Evolutionary conservation across 1,284 basidiomycete genomes (phyloP), one percentile per base, ranked within the genome.

Genomic region (Puccinia hordei): DNA sequence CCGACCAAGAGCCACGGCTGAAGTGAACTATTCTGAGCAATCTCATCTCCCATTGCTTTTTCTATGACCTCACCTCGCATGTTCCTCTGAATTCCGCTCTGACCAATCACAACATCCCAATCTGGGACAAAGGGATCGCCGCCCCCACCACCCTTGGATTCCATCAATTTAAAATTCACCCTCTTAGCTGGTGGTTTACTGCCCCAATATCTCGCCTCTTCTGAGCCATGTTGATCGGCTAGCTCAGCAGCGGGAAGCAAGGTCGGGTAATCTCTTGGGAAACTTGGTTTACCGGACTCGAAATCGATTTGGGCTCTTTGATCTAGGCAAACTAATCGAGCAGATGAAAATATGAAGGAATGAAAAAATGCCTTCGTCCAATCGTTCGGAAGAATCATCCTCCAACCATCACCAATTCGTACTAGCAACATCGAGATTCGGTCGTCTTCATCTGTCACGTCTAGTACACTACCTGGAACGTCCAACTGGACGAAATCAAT

Each of bases 311-410:
- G 71, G 59, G 89, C 87, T 83, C 94, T 92, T 65, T 82, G 81
- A 33, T 81, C 89, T 83, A 94, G 90, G 0, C 94, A 94, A 1
- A 89, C 91, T 10, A 95, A 89, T 3, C 93, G 90, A 0, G 92
- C 92, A 30, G 91, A 91, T 0, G 93, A 93, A 85, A 90, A 90
- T 10, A 89, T 88, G 59, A 98, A 89, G 0, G 94, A 94, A 35
- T 88, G 89, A 82, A 93, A 90, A 86, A 97, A 93, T 0, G 93
- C 88, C 91, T 94, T 94, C 0, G 89, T 88, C 94, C 94, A 98
- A 12, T 93, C 93, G 0, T 90, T 88, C 0, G 95, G 94, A 44
- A 95, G 86, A 35, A 95, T 87, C 6, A 98, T 86, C 1, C 90
- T 93, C 91, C 92, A 96, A 49, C 94, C 93, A 55, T 22, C 49